Evolutionary conservation across 1,284 basidiomycete genomes (phyloP), one percentile per base, ranked within the genome.

Genomic region (Cryptococcus maquisensis): DNA sequence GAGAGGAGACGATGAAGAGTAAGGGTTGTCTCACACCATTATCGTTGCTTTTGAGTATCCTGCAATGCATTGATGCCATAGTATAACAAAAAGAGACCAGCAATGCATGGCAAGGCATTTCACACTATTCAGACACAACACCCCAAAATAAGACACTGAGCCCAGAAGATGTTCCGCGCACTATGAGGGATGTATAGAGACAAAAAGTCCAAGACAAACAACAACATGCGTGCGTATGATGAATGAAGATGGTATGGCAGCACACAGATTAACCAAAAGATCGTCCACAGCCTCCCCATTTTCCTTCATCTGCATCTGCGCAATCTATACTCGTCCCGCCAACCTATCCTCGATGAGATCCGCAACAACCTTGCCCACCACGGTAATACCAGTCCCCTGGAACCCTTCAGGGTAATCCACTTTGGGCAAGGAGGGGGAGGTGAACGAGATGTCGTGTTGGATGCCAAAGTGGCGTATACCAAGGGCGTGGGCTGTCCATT

Each of bases 261-360:
- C 39, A 40, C n/a, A n/a, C n/a, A 40, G 39, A 40, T 8, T n/a
- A 15, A 40, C 39, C 16, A 40, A 40, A 40, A 40, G 20, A 40
- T 40, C 39, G 20, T n/a, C 39, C 13, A 10, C 39, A 40, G 20
- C 39, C 39, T 40, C 5, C 38, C 39, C 39, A 7, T 21, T n/a
- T 1, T 15, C 20, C 13, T 21, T 15, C 16, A 8, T 40, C 7
- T n/a, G 20, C 9, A 10, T 40, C 39, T 40, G 10, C 10, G 28
- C 5, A 2, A 41, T 21, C 56, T 57, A 67, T 49, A 55, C 51
- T 93, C 93, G 75, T 89, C 93, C 18, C 86, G 90, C 60, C 90
- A 98, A 76, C 80, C 86, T 49, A 88, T 97, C 77, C 80, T 97
- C 69, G 85, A 82, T 69, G 83, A 89, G 62, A 91, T 95, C 77